Base-by-base conservation (phyloP, 805 yeast genomes). In the Scheffersomyces ergatensis region DNA sequence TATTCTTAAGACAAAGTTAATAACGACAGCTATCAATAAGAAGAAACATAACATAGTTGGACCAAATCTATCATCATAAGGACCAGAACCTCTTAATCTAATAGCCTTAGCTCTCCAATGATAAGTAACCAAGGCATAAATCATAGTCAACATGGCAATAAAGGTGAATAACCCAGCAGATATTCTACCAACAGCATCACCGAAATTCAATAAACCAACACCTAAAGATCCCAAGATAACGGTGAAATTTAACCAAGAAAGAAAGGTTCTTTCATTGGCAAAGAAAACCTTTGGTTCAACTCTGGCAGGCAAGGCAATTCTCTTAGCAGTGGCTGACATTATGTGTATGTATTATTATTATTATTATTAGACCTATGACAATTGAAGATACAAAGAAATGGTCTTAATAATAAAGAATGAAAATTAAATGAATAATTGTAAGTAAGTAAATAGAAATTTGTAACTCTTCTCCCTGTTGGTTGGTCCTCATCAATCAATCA, bases 71-170 rank as follows among this genome's bases (percentile, higher is more conserved):
- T 93, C 99, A 60, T 93, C 99, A 62, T 93, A 93, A n/a, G 99
- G 99, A 36, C 99, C 99, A 12, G 96, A 82, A 32, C 99, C 99
- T 67, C 98, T 83, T 68, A 92, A 78, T 66, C 99, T 83, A 53
- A 93, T 93, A 44, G 99, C 99, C 60, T 90, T 89, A 1, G 99
- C 99, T 74, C 99, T 87, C 99, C 99, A 95, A 67, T 93, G 99
- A 65, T 93, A 93, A 11, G 98, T 93, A 36, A 89, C 77, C 47
- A 93, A 76, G 1, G 99, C 99, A 57, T 93, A 93, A 2, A 84
- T 77, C 99, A 93, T 93, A 18, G 99, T 92, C 49, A 87, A 89
- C 97, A 93, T 92, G 48, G 99, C 96, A 41, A 93, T 90, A 46
- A 92, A 74, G 3, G 99, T 95, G 75, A 93, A 93, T 42, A 93